These are phyloP conservation scores for Backusella macrospora DNA, from an alignment of 192 early-diverging fungal genomes.

Conservation along the genomic window DNA sequence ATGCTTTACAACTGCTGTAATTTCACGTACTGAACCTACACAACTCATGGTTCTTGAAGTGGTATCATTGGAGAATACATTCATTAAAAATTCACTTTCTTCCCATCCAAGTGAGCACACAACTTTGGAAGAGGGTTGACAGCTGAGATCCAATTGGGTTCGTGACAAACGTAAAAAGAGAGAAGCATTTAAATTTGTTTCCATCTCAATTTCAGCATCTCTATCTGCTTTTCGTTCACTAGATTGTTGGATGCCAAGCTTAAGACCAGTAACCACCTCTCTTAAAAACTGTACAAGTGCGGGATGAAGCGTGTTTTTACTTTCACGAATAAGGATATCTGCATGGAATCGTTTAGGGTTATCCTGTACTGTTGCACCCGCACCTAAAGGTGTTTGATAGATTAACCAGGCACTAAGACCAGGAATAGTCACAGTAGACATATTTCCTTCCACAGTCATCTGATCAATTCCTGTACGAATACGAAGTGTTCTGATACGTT, in stretches of 20 bases:
- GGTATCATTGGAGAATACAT: constrained; percentile 41
- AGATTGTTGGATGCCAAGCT: constrained; percentile 55
- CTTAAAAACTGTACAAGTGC: constrained; percentile 70
- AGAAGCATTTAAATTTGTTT: constrained; percentile 46
- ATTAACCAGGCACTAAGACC: constrained; percentile 53
- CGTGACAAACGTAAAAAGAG: constrained; percentile 62
- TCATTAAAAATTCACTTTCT: constrained; percentile 67
- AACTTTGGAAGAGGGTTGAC: constrained; percentile 76
- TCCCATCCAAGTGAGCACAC: constrained; percentile 67
- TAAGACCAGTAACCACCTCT: constrained; percentile 66
- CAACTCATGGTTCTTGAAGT: constrained; percentile 53
- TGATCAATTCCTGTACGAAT: neutral
- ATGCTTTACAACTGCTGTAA: constrained; percentile 67
- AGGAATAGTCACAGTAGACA: constrained; percentile 55
- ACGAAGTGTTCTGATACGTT: constrained; percentile 21
- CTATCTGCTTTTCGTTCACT: constrained; percentile 36
- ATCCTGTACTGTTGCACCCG: constrained; percentile 31
- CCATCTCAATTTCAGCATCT: neutral
- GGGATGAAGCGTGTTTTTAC: constrained; percentile 73
- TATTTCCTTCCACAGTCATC: constrained; percentile 34
- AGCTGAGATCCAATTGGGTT: constrained; percentile 72
- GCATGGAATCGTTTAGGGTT: constrained; percentile 53
- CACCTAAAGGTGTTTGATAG: constrained; percentile 51
- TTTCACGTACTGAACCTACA: constrained; percentile 58
- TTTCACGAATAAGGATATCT: constrained; percentile 67